Percentiles rank a stretch among this genome's conserved stretches.
Conservation (phyloP, 169 alveolate species). For the Plasmodium coatneyi region DNA sequence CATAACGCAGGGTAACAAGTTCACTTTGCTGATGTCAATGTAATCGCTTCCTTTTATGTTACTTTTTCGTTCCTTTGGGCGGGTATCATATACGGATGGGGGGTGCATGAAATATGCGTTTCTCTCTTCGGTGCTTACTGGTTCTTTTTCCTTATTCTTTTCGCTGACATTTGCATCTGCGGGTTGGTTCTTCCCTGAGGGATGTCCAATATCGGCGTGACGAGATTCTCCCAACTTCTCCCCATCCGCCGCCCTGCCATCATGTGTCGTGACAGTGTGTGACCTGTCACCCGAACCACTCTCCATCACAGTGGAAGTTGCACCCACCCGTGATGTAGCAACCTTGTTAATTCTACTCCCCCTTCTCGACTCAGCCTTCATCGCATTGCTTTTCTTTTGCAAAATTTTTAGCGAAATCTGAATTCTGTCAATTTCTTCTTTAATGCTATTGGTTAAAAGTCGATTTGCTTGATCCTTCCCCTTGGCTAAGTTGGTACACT, state of each 20-base stretch:
- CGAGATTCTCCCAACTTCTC: not conserved
- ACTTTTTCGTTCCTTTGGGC: not conserved
- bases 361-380: not conserved
- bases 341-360: not conserved
- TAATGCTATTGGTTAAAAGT: slow-evolving; percentile 32
- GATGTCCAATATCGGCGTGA: not conserved
- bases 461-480: slow-evolving; percentile 7
- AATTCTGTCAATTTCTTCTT: slow-evolving; percentile 70
- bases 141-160: not conserved
- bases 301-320: not conserved
- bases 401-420: slow-evolving; percentile 33
- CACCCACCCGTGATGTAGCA: not conserved
- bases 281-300: not conserved
- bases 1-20: slow-evolving; percentile 53
- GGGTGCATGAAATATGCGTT: not conserved
- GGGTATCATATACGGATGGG: not conserved
- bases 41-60: slow-evolving; percentile 7
- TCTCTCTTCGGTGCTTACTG: not conserved
- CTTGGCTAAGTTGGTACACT: slow-evolving; percentile 18
- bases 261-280: not conserved
- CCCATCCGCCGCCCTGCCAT: not conserved
- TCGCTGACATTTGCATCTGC: not conserved
- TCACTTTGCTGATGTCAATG: slow-evolving; percentile 52
- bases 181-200: not conserved
- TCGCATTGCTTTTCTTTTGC: not conserved